Evolutionary conservation across 2,329 filamentous ascomycete genomes (phyloP).

Genomic region (Scorias spongiosa): DNA sequence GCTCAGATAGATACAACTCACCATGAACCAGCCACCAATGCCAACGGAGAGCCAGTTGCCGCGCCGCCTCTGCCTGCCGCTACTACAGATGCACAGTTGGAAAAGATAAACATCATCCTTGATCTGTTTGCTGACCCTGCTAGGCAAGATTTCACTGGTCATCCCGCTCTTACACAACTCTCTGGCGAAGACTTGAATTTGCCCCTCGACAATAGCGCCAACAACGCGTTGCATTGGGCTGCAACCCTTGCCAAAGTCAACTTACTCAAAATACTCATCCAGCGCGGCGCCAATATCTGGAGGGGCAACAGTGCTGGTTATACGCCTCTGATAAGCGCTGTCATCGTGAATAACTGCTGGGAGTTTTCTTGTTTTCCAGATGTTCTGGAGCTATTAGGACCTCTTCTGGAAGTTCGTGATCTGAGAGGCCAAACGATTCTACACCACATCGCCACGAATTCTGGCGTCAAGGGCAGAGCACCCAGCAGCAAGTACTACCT

Average conservation of each 20-base stretch:
- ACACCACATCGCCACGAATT: constrained; percentile 92
- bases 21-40: constrained; percentile 20
- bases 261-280: constrained; percentile 65
- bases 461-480: constrained; percentile 83
- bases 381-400: constrained; percentile 71
- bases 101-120: constrained; percentile 69
- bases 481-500: constrained; percentile 91
- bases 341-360: constrained; percentile 84
- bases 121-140: constrained; percentile 50
- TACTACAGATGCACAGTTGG: constrained; percentile 49
- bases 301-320: constrained; percentile 81
- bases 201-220: constrained; percentile 74
- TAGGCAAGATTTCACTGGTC: constrained; percentile 54
- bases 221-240: constrained; percentile 92
- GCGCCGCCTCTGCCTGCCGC: constrained; percentile 49
- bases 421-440: constrained; percentile 80
- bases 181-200: constrained; percentile 74
- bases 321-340: constrained; percentile 83
- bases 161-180: constrained; percentile 62
- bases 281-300: constrained; percentile 72
- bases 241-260: constrained; percentile 79
- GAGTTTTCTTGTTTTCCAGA: constrained; percentile 84
- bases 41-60: constrained; percentile 42
- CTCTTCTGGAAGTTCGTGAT: constrained; percentile 82
- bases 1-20: constrained; percentile 12